Conservation (phyloP, 2,329 filamentous ascomycete species). For the Cercospora sp. region DNA sequence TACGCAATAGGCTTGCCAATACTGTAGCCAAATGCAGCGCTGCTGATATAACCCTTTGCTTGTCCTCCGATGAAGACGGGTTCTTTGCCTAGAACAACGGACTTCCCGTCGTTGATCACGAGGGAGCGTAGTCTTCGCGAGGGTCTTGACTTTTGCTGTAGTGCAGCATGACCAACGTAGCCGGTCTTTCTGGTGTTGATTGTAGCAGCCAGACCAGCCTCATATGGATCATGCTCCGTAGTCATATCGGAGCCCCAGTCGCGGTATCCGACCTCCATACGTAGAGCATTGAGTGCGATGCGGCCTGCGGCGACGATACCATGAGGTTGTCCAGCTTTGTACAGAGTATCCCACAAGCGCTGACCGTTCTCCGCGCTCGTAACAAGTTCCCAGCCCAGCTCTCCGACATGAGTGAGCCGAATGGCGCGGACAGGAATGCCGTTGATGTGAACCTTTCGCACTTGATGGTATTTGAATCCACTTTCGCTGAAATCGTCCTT, state of each 20-base stretch:
- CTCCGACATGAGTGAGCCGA: constrained; percentile 61
- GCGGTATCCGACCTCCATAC: constrained; percentile 61
- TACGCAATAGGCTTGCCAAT: constrained; percentile 61
- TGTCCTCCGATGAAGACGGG: constrained; percentile 55
- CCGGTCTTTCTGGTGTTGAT: constrained; percentile 50
- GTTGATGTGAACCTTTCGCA: constrained; percentile 52
- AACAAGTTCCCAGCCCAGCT: constrained; percentile 64
- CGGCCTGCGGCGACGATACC: constrained; percentile 61
- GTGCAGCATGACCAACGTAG: constrained; percentile 55
- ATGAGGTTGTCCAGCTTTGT: constrained; percentile 54
- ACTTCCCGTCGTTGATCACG: constrained; percentile 57
- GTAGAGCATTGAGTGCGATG: constrained; percentile 58
- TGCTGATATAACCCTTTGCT: constrained; percentile 60
- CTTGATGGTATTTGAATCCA: constrained; percentile 53
- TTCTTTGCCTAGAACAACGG: constrained; percentile 62
- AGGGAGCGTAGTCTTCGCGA: constrained; percentile 50
- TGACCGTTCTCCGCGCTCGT: constrained; percentile 60
- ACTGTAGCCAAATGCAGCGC: constrained; percentile 61
- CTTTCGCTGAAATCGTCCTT: constrained; percentile 49
- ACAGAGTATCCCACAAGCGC: constrained; percentile 60
- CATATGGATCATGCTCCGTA: constrained; percentile 61
- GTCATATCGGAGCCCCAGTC: constrained; percentile 60
- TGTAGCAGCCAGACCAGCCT: constrained; percentile 57
- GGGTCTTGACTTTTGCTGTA: constrained; percentile 44
- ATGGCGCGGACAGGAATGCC: constrained; percentile 59